These are phyloP conservation scores for Boletus reticuloceps DNA, from an alignment of 768 basidiomycete genomes.

Conservation along the genomic window DNA sequence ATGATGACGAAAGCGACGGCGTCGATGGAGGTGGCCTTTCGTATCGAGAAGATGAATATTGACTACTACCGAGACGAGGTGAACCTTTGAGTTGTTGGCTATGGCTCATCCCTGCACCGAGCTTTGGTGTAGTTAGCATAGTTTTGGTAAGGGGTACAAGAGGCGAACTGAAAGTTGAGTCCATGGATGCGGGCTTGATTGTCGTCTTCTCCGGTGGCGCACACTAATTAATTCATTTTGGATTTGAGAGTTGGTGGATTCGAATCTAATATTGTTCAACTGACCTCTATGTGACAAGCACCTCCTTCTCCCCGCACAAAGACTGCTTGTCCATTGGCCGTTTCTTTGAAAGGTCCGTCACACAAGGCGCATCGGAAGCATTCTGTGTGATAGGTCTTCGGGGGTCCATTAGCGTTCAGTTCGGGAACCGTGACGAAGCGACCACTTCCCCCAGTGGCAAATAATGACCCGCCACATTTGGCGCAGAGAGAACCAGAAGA, in stretches of 20 bases:
- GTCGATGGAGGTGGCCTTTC: slow-evolving; percentile 22
- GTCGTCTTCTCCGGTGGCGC: slow-evolving; percentile 37
- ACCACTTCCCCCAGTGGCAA: slow-evolving; percentile 54
- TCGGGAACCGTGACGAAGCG: slow-evolving; percentile 73
- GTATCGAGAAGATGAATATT: slow-evolving; percentile 31
- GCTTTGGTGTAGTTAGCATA: slow-evolving; percentile 8
- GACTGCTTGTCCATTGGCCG: slow-evolving; percentile 58
- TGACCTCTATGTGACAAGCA: slow-evolving; percentile 64
- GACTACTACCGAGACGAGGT: slow-evolving; percentile 6
- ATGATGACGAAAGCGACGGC: slow-evolving; percentile 16
- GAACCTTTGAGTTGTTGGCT: slow-evolving; percentile 14
- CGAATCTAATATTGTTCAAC: slow-evolving; percentile 1
- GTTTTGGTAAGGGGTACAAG: slow-evolving; percentile 20
- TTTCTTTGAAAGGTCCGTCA: slow-evolving; percentile 59
- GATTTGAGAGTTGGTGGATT: slow-evolving; percentile 6
- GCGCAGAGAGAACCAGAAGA: slow-evolving; percentile 50
- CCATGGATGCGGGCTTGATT: slow-evolving; percentile 9
- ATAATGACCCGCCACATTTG: slow-evolving; percentile 58
- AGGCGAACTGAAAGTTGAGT: slow-evolving; percentile 17
- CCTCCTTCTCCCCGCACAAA: slow-evolving; percentile 66
- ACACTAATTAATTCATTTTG: slow-evolving; percentile 31
- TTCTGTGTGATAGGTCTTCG: slow-evolving; percentile 67
- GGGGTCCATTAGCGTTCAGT: slow-evolving; percentile 35
- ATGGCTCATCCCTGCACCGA: background rate
- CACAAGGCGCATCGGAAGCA: slow-evolving; percentile 78